Evolutionary conservation across 108 stramenopile species (phyloP).

Genomic region (Aurantiochytrium sp.): DNA sequence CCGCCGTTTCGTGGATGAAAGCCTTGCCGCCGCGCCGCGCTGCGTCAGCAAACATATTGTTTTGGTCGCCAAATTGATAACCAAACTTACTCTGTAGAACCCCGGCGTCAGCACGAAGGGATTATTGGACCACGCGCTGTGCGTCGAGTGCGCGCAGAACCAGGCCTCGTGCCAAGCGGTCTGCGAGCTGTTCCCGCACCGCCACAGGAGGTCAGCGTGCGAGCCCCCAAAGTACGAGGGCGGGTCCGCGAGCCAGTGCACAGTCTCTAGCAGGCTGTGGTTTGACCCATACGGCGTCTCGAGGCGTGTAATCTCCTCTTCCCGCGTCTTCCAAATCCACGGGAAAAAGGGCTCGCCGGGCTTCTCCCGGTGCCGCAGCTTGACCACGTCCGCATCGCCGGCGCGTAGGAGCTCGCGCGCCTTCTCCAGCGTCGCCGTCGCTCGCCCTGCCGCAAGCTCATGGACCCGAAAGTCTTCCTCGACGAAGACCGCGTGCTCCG

Average conservation of each 20-base stretch:
- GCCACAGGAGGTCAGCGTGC: no score
- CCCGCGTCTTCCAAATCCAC: background rate
- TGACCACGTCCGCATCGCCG: background rate
- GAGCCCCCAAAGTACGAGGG: background rate
- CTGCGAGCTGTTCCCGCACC: background rate
- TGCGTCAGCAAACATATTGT: no score
- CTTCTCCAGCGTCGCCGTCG: background rate
- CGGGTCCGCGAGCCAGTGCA: background rate
- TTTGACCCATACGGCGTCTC: background rate
- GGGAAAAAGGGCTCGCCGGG: background rate
- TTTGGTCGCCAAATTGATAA: no score
- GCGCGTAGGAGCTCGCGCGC: background rate
- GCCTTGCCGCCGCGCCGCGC: no score
- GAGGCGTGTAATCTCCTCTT: background rate
- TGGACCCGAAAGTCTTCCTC: background rate
- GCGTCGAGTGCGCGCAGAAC: conserved; percentile 18
- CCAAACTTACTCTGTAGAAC: background rate
- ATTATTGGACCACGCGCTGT: background rate
- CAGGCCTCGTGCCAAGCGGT: background rate
- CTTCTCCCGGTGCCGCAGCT: background rate
- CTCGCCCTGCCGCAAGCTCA: background rate
- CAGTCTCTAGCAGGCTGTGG: background rate
- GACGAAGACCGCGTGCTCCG: background rate
- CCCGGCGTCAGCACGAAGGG: background rate
- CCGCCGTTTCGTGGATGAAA: background rate